Conservation (phyloP, 257 asterid species). For the Oldenlandia corymbosa region DNA sequence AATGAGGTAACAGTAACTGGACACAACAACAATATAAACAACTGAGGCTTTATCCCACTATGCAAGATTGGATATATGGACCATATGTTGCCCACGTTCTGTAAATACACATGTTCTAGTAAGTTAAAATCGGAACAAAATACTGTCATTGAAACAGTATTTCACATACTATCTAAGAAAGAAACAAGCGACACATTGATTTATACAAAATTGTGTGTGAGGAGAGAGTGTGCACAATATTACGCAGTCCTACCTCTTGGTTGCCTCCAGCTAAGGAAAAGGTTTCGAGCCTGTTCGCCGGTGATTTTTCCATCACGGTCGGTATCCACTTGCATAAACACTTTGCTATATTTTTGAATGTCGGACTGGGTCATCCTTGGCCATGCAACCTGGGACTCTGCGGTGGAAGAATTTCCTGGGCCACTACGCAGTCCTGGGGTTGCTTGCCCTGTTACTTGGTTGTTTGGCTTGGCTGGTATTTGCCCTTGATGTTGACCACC, state of each 20-base stretch:
- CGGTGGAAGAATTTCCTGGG: conserved; percentile 31
- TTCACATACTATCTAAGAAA: neutral
- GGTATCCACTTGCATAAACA: conserved; percentile 83
- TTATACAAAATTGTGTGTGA: no score
- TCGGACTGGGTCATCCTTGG: conserved; percentile 80
- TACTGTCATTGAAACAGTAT: neutral
- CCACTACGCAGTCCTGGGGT: conserved; percentile 46
- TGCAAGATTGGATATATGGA: no score
- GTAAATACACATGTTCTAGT: no score
- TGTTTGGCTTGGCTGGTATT: conserved; percentile 44
- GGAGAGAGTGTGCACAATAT: neutral
- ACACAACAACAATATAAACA: no score
- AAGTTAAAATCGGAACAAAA: no score
- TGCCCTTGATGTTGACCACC: conserved; percentile 43
- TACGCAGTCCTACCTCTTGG: conserved; percentile 64
- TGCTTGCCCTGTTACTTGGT: conserved; percentile 36
- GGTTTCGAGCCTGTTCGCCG: conserved; percentile 89
- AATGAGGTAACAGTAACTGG: no score
- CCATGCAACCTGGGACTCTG: conserved; percentile 71
- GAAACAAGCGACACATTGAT: no score
- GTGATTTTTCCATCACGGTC: conserved; percentile 93
- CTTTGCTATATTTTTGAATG: conserved; percentile 80
- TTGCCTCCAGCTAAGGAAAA: conserved; percentile 92
- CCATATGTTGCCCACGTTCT: no score
- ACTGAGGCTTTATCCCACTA: no score